phyloP scores from a whole-genome alignment of 306 rosid genomes.

The Lagenaria siceraria region DNA sequence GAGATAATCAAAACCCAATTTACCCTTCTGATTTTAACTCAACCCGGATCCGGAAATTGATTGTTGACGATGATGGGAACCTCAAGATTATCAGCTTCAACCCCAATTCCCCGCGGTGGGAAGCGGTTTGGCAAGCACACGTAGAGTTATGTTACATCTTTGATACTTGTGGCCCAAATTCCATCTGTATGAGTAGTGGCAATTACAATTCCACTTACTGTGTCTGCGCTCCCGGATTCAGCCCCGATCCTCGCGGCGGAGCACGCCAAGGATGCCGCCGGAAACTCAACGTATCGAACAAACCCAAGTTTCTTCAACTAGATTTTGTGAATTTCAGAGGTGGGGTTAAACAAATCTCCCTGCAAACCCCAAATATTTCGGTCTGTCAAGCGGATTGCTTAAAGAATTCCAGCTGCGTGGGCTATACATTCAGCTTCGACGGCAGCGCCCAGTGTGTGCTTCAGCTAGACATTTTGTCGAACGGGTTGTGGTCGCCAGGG shows the following conservation, averaged over 20 bases:
- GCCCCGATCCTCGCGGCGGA: background rate
- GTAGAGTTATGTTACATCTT: constrained; percentile 34
- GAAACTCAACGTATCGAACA: constrained; percentile 13
- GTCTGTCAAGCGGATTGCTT: constrained; percentile 36
- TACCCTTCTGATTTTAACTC: constrained; percentile 40
- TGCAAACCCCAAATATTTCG: constrained; percentile 18
- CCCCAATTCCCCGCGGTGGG: constrained; percentile 25
- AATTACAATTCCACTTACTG: constrained; percentile 16
- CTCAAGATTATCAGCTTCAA: constrained; percentile 48
- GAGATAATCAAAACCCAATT: constrained; percentile 4
- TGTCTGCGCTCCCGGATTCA: constrained; percentile 62
- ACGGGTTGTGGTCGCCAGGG: constrained; percentile 82
- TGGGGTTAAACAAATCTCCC: background rate
- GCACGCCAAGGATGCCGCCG: constrained; percentile 34
- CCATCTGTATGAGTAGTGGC: constrained; percentile 40
- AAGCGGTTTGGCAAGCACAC: constrained; percentile 39
- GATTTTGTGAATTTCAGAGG: constrained; percentile 62
- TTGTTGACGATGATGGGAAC: constrained; percentile 60
- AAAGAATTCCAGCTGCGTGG: constrained; percentile 21
- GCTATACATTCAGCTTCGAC: constrained; percentile 50
- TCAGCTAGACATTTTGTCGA: constrained; percentile 14
- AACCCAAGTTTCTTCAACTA: constrained; percentile 29
- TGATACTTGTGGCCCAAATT: constrained; percentile 48
- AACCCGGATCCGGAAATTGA: constrained; percentile 23
- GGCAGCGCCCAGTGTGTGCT: constrained; percentile 36